A percentile compares a stretch with the other conserved stretches of the same genome.
These are phyloP conservation scores for Colletotrichum eremochloae DNA, from an alignment of 2,329 filamentous ascomycete genomes.

Conservation along the genomic window DNA sequence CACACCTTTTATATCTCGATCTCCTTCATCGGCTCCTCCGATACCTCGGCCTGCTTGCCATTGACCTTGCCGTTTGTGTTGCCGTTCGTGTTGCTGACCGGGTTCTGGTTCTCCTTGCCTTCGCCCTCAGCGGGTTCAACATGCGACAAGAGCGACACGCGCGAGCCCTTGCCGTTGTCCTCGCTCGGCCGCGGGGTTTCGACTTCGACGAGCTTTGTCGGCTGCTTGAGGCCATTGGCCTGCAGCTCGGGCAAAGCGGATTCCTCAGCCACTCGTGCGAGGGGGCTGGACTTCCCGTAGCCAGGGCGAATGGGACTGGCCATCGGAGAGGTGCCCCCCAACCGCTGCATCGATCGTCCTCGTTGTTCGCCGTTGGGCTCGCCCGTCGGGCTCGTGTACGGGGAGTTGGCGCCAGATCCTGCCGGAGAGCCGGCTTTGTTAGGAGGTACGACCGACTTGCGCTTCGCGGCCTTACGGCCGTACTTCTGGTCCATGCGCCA, in stretches of 20 bases:
- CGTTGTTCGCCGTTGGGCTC: slow-evolving; percentile 72
- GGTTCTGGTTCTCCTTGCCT: slow-evolving; percentile 53
- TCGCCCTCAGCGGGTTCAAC: slow-evolving; percentile 55
- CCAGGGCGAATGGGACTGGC: slow-evolving; percentile 75
- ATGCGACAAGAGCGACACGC: slow-evolving; percentile 50
- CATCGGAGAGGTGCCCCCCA: slow-evolving; percentile 73
- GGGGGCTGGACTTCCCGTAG: slow-evolving; percentile 74
- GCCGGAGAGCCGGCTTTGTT: slow-evolving; percentile 60
- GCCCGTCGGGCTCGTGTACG: slow-evolving; percentile 70
- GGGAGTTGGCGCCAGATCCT: slow-evolving; percentile 65
- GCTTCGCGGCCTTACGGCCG: slow-evolving; percentile 73
- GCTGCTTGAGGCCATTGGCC: slow-evolving; percentile 57
- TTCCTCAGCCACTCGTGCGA: slow-evolving; percentile 83
- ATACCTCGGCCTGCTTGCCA: slow-evolving; percentile 57
- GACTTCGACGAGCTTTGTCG: slow-evolving; percentile 68
- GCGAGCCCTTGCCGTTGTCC: slow-evolving; percentile 55
- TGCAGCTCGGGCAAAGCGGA: slow-evolving; percentile 54
- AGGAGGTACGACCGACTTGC: slow-evolving; percentile 63
- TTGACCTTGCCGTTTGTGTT: slow-evolving; percentile 59
- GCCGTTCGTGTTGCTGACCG: slow-evolving; percentile 55
- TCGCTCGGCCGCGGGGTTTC: slow-evolving; percentile 65
- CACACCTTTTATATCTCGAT: slow-evolving; percentile 67
- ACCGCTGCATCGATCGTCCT: slow-evolving; percentile 79
- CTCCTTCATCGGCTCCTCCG: slow-evolving; percentile 70
- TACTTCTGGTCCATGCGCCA: slow-evolving; percentile 98